A percentile compares a stretch with the other conserved stretches of the same genome.
Evolutionary conservation across 305 asterid species (phyloP).

Genomic region (Fraxinus albicans): DNA sequence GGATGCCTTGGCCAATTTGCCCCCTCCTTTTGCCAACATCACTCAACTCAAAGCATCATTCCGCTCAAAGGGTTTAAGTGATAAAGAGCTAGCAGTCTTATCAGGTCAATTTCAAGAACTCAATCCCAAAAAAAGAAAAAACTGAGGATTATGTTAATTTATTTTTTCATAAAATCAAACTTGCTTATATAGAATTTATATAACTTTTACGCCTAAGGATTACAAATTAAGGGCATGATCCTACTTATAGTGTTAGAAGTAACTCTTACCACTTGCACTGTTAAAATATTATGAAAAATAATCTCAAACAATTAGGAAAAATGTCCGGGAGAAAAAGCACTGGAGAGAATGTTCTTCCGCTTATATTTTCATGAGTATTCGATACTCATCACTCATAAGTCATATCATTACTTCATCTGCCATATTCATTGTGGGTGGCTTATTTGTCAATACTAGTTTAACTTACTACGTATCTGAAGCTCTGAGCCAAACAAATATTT

Average conservation of each 20-base stretch:
- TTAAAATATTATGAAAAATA: not conserved
- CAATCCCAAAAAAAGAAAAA: too few relatives aligned
- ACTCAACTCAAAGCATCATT: constrained; percentile 48
- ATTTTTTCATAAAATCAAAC: not conserved
- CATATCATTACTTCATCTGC: too few relatives aligned
- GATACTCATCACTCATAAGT: not conserved
- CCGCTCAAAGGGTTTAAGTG: constrained; percentile 46
- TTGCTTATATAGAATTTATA: too few relatives aligned
- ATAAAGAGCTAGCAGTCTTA: constrained; percentile 58
- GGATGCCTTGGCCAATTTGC: constrained; percentile 49
- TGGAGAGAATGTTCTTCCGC: not conserved
- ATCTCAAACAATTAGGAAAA: not conserved
- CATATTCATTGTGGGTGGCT: not conserved
- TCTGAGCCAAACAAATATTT: not conserved
- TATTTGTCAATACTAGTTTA: not conserved
- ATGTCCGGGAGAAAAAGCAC: not conserved
- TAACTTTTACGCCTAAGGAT: too few relatives aligned
- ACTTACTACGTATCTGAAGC: not conserved
- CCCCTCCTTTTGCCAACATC: constrained; percentile 49
- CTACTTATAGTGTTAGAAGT: not conserved
- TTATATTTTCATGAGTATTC: not conserved
- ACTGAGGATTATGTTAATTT: not conserved
- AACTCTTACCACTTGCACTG: not conserved
- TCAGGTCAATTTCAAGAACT: constrained; percentile 40
- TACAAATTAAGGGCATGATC: too few relatives aligned